phyloP scores from a whole-genome alignment of 306 rosid species.

The Begonia loranthoides region DNA sequence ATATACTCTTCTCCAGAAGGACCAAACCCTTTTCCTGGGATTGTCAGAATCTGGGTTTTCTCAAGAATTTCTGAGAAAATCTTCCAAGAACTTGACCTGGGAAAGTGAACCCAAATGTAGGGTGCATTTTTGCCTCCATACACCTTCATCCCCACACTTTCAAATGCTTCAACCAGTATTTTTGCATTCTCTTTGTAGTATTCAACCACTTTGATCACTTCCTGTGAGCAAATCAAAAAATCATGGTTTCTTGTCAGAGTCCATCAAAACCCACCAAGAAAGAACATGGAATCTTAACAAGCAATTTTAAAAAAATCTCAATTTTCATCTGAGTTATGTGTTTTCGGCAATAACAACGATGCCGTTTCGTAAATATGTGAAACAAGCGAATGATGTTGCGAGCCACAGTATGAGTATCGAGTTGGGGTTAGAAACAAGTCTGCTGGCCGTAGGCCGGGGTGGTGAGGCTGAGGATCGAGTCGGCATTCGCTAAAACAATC shows the following conservation, averaged over 20 bases:
- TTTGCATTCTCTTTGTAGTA: slow-evolving; percentile 48
- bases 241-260: too few species aligned
- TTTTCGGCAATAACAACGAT: too few species aligned
- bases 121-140: slow-evolving; percentile 58
- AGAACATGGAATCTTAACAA: too few species aligned
- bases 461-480: too few species aligned
- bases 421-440: too few species aligned
- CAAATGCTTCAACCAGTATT: slow-evolving; percentile 33
- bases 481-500: not conserved
- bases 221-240: slow-evolving; percentile 22
- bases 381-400: too few species aligned
- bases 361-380: too few species aligned
- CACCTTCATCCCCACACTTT: slow-evolving; percentile 28
- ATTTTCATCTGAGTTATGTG: too few species aligned
- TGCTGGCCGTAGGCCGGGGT: too few species aligned
- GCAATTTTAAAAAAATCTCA: too few species aligned
- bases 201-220: slow-evolving; percentile 13
- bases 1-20: slow-evolving; percentile 52
- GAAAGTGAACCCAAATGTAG: slow-evolving; percentile 57
- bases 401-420: too few species aligned
- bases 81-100: slow-evolving; percentile 48
- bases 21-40: slow-evolving; percentile 63
- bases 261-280: too few species aligned
- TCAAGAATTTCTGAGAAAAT: slow-evolving; percentile 37
- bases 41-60: slow-evolving; percentile 43